These are phyloP conservation scores for Metarhizium robertsii DNA, from an alignment of 2,329 filamentous ascomycete genomes.

Conservation along the genomic window DNA sequence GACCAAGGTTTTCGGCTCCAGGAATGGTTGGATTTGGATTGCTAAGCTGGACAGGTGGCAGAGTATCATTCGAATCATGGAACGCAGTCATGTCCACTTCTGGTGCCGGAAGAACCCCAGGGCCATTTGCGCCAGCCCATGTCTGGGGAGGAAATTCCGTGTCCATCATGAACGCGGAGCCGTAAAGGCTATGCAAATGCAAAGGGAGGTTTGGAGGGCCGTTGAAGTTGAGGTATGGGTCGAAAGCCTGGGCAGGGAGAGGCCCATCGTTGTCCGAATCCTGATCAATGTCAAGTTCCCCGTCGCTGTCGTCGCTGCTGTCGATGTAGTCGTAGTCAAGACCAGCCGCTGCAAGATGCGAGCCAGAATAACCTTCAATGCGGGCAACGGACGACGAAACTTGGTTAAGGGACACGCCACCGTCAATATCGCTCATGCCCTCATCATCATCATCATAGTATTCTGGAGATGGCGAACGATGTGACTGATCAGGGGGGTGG, in stretches of 20 bases:
- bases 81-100: background rate
- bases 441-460: conserved; percentile 15
- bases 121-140: conserved; percentile 2
- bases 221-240: conserved; percentile 1
- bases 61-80: background rate
- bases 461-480: conserved; percentile 4
- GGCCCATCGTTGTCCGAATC: conserved; percentile 6
- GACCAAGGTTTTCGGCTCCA: conserved; percentile 38
- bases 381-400: background rate
- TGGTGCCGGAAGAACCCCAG: conserved; percentile 1
- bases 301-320: conserved; percentile 21
- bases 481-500: background rate
- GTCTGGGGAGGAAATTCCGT: background rate
- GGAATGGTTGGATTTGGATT: conserved; percentile 28
- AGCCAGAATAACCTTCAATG: background rate
- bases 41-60: conserved; percentile 16
- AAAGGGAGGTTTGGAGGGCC: background rate
- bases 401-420: conserved; percentile 18
- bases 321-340: background rate
- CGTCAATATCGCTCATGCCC: conserved; percentile 26
- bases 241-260: background rate
- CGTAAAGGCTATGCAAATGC: background rate
- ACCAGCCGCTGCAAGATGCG: background rate
- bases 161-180: background rate
- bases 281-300: conserved; percentile 5